Evolutionary conservation across 2,329 filamentous ascomycete genomes (phyloP).

Genomic region (Aureobasidium subglaciale): DNA sequence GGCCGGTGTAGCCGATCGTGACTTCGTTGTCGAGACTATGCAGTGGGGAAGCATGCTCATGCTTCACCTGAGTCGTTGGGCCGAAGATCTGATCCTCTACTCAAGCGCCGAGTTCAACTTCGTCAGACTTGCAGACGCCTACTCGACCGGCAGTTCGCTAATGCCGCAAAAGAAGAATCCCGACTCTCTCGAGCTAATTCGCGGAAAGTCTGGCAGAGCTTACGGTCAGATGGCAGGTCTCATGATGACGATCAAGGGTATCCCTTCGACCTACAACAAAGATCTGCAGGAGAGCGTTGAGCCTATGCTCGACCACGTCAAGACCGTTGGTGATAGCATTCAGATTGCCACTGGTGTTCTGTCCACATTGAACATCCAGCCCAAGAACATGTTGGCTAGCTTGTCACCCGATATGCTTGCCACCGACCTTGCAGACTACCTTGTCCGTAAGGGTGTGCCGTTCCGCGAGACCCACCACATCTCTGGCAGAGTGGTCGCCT

Average conservation of each 20-base stretch:
- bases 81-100: constrained; percentile 83
- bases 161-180: constrained; percentile 85
- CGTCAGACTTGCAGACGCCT: constrained; percentile 68
- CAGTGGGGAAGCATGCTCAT: constrained; percentile 74
- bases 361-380: constrained; percentile 60
- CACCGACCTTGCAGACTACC: constrained; percentile 58
- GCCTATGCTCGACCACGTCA: constrained; percentile 76
- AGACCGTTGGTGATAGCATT: constrained; percentile 73
- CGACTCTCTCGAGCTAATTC: constrained; percentile 65
- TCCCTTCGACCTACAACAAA: constrained; percentile 83
- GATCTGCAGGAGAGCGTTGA: constrained; percentile 84
- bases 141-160: constrained; percentile 66
- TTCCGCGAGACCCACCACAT: constrained; percentile 79
- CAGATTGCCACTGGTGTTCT: constrained; percentile 78
- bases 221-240: constrained; percentile 78
- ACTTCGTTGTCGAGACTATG: constrained; percentile 76
- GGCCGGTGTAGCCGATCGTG: constrained; percentile 66
- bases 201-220: constrained; percentile 68
- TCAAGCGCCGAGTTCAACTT: constrained; percentile 70
- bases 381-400: constrained; percentile 70
- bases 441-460: constrained; percentile 60
- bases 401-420: constrained; percentile 80
- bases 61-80: constrained; percentile 72
- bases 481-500: constrained; percentile 48
- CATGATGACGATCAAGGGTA: constrained; percentile 68